Percentiles rank a stretch among this genome's conserved stretches.
phyloP scores from a whole-genome alignment of 2,329 filamentous ascomycete genomes.

The Paracamarosporium sp. region DNA sequence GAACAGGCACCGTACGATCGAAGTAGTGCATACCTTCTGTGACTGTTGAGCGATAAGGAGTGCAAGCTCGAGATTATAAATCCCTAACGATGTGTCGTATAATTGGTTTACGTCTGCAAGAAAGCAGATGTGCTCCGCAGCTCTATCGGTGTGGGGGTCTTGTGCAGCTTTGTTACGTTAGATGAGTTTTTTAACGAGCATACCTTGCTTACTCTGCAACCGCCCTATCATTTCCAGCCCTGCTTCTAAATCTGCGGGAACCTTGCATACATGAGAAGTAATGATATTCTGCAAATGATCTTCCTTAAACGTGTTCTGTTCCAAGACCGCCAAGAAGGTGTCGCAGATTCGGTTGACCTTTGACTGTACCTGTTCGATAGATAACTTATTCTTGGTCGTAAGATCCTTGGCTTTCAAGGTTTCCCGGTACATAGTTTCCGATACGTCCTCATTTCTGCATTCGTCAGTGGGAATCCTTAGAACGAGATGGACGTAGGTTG shows the following conservation, averaged over 20 bases:
- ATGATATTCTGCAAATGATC: constrained; percentile 87
- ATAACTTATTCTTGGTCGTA: constrained; percentile 21
- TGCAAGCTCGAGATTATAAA: constrained; percentile 91
- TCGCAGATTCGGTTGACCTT: constrained; percentile 93
- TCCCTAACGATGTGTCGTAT: constrained; percentile 86
- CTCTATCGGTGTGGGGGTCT: constrained; percentile 75
- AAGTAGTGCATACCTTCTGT: constrained; percentile 65
- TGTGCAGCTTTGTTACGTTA: constrained; percentile 35
- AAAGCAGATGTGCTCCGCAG: constrained; percentile 97
- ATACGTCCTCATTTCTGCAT: constrained; percentile 82
- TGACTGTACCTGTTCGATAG: constrained; percentile 34
- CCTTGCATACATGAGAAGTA: constrained; percentile 93
- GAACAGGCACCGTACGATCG: neutral
- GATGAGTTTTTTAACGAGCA: neutral
- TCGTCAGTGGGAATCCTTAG: constrained; percentile 13
- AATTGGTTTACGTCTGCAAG: constrained; percentile 90
- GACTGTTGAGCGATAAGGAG: constrained; percentile 93
- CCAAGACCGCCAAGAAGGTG: constrained; percentile 75
- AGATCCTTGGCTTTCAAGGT: constrained; percentile 63
- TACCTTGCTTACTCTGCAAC: constrained; percentile 57
- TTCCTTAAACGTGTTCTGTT: constrained; percentile 57
- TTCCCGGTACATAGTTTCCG: constrained; percentile 90
- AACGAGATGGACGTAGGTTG: neutral
- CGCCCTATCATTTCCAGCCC: constrained; percentile 80
- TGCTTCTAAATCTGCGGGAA: constrained; percentile 85